These are phyloP conservation scores for Podaxis sp. DNA, from an alignment of 768 basidiomycete genomes.

Conservation along the genomic window DNA sequence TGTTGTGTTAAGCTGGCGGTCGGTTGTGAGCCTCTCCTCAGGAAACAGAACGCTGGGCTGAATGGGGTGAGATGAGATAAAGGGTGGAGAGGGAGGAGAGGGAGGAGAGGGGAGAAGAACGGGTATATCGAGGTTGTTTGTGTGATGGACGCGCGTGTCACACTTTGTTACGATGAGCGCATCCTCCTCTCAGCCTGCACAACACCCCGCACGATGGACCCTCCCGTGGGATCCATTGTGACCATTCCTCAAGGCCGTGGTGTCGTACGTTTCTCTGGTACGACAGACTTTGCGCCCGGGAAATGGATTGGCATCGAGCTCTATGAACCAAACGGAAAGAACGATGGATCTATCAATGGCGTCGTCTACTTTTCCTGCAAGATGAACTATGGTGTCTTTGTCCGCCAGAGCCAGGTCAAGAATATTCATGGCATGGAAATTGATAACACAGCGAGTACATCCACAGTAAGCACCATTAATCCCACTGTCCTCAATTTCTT, in stretches of 20 bases:
- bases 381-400: conserved; percentile 81
- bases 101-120: background rate
- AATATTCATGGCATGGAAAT: conserved; percentile 49
- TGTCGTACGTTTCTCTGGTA: conserved; percentile 80
- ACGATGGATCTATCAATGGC: conserved; percentile 87
- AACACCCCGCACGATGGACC: conserved; percentile 21
- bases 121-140: background rate
- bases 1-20: background rate
- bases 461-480: conserved; percentile 5
- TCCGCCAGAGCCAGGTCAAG: conserved; percentile 83
- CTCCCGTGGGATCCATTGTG: conserved; percentile 69
- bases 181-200: background rate
- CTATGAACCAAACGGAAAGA: conserved; percentile 84
- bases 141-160: background rate
- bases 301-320: conserved; percentile 97
- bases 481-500: background rate
- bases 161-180: background rate
- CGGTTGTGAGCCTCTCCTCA: background rate
- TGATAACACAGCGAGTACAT: conserved; percentile 26
- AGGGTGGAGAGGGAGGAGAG: background rate
- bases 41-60: too few species aligned
- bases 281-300: conserved; percentile 81
- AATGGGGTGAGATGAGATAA: too few species aligned
- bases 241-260: conserved; percentile 81
- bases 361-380: conserved; percentile 81